These are phyloP conservation scores for Termitomyces sp. DNA, from an alignment of 768 basidiomycete species.

Conservation along the genomic window DNA sequence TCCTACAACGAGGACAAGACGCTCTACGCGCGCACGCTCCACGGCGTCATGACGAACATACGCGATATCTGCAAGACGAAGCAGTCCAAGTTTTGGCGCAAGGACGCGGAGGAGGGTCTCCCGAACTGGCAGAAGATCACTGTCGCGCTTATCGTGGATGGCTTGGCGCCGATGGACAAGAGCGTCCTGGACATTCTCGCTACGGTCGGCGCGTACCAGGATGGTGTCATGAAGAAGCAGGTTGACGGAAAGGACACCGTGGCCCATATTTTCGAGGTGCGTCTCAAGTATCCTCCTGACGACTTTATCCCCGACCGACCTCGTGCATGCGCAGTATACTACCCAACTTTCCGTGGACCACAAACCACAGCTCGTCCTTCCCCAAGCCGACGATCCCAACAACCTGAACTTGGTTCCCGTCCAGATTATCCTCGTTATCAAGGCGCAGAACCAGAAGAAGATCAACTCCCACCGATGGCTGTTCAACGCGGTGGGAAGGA, in stretches of 20 bases:
- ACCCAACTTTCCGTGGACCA: constrained; percentile 92
- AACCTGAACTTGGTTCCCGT: constrained; percentile 93
- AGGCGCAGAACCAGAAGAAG: constrained; percentile 96
- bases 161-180: constrained; percentile 94
- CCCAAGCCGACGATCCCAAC: constrained; percentile 82
- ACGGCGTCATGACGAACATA: constrained; percentile 96
- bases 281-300: no score
- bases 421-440: constrained; percentile 84
- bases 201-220: constrained; percentile 89
- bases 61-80: constrained; percentile 96
- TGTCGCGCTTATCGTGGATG: constrained; percentile 87
- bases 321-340: constrained; percentile 60
- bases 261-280: constrained; percentile 92
- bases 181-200: constrained; percentile 83
- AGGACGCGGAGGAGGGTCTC: constrained; percentile 73
- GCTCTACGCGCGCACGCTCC: constrained; percentile 83
- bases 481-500: constrained; percentile 84
- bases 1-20: constrained; percentile 92
- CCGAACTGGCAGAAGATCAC: constrained; percentile 91
- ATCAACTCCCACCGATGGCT: constrained; percentile 95
- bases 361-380: constrained; percentile 85
- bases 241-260: constrained; percentile 84
- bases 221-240: constrained; percentile 92
- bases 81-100: constrained; percentile 87
- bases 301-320: constrained; percentile 1